phyloP scores from a whole-genome alignment of 1,284 basidiomycete genomes.

The Porodaedalea pini region DNA sequence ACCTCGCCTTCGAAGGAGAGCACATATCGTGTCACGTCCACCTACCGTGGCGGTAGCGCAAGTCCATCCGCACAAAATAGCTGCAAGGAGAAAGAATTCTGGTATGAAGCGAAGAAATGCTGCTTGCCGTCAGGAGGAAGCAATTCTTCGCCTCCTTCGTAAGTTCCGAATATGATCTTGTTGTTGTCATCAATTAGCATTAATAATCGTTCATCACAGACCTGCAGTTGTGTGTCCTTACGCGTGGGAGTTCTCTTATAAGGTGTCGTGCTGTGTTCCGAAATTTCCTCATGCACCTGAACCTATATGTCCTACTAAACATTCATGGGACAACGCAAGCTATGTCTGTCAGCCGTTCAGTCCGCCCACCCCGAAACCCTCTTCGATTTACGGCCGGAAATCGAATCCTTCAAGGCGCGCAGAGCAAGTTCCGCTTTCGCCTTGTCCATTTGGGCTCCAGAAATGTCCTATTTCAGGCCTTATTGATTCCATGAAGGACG shows the following conservation, averaged over 20 bases:
- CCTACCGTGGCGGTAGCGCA: background rate
- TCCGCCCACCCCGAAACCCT: background rate
- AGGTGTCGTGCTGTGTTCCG: conserved; percentile 6
- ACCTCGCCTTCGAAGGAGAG: no score
- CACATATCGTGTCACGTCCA: background rate
- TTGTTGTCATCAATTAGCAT: background rate
- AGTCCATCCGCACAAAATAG: background rate
- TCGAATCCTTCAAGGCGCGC: conserved; percentile 12
- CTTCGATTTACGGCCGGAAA: conserved; percentile 16
- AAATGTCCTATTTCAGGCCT: conserved; percentile 33
- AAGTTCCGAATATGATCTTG: background rate
- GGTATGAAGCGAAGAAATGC: conserved; percentile 15
- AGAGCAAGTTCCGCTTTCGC: conserved; percentile 8
- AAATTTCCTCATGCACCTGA: background rate
- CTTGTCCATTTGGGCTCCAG: conserved; percentile 31
- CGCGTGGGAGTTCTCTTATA: conserved; percentile 1
- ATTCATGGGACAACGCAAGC: background rate
- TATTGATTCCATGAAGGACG: conserved; percentile 7
- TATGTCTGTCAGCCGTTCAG: conserved; percentile 24
- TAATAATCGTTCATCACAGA: background rate
- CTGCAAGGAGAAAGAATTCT: conserved; percentile 16
- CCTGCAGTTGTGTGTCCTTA: background rate
- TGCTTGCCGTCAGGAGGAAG: conserved; percentile 19
- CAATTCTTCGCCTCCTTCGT: conserved; percentile 8
- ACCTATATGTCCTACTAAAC: background rate